phyloP scores from a whole-genome alignment of 148 eudicot species.

The Vaccinium corymbosum region DNA sequence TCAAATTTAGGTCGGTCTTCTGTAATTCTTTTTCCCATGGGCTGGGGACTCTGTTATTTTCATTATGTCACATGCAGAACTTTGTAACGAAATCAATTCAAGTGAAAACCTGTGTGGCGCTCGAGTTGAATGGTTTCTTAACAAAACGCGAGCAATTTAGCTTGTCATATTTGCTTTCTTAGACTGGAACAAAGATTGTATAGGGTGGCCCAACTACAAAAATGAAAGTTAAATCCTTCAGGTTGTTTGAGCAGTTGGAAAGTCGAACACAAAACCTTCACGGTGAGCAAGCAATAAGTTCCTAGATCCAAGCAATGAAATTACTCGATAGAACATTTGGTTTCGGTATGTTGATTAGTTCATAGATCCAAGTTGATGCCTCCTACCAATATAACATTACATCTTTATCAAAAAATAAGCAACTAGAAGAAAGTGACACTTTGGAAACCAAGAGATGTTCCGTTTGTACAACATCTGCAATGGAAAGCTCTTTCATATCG shows the following conservation, averaged over 20 bases:
- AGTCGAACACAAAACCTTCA: background rate
- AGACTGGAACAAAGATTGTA: background rate
- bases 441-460: background rate
- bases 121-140: background rate
- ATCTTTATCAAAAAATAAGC: background rate
- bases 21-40: background rate
- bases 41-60: background rate
- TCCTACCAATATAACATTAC: background rate
- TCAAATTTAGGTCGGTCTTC: slow-evolving; percentile 8
- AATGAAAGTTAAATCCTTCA: background rate
- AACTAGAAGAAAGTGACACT: background rate
- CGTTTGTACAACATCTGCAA: background rate
- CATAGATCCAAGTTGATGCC: background rate
- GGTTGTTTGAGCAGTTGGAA: background rate
- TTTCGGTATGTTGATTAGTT: background rate
- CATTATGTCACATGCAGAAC: background rate
- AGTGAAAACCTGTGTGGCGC: background rate
- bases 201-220: background rate
- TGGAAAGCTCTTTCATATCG: background rate
- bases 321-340: background rate
- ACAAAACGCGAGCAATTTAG: background rate
- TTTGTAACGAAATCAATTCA: background rate
- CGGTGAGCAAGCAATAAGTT: background rate
- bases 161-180: background rate
- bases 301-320: background rate